Evolutionary conservation across 1,284 basidiomycete species (phyloP), one percentile per base, ranked within the genome.

Genomic region (Flammula alnicola): DNA sequence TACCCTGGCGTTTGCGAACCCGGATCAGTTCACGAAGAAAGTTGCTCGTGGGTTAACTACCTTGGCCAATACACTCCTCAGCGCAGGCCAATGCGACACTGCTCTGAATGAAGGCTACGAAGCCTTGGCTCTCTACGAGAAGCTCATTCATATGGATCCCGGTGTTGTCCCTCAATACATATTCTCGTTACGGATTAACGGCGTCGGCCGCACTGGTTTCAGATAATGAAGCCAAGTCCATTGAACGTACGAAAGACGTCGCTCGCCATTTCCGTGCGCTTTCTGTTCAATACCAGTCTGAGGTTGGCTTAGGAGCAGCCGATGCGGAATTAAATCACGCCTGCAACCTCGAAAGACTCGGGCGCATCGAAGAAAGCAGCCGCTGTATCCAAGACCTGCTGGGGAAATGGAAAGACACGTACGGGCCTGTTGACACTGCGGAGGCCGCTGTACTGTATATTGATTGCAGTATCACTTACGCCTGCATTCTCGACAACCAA

Each of bases 51-150:
- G 44, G 12, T 30, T 54, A 4, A 47, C 40, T 19, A 29, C 41
- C 32, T 36, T 54, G 4, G 45, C 44, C 11, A 23, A 30, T 2
- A 43, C 41, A 10, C 36, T 47, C 20, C 19, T 50, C 19, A 23
- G 26, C 12, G 30, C 40, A 27, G 42, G 46, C 9, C 23, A 44
- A 11, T 31, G 31, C 14, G 40, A 47, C 11, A 31, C 33, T 11
- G 52, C 52, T 4, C 44, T 54, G 8, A 54, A 39, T 25, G 48
- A 51, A 19, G 52, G 52, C 2, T 36, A 50, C 14, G 52, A 54
- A 35, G 39, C 48, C 1, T 19, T 54, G 19, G 27, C 44, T 16
- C 6, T 54, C 12, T 49, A 43, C 16, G 29, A 26, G 17, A 29
- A n/a, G 6, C 32, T 44, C 17, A 47, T 54, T 19, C 31, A 44